phyloP scores from a whole-genome alignment of 805 yeast species.

The Kodamaea leandrae region DNA sequence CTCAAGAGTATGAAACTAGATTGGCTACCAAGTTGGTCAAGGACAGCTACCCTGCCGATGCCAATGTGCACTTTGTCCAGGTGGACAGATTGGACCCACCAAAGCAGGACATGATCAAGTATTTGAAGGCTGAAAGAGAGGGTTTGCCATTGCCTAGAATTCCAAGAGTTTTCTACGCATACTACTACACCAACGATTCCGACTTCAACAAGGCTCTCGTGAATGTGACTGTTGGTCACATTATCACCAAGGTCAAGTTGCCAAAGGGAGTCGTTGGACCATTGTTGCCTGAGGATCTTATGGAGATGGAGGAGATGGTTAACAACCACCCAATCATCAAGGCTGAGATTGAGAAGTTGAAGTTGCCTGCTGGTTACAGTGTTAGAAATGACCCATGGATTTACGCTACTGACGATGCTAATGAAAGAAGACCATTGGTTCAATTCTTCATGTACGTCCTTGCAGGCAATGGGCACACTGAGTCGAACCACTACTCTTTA shows the following conservation, averaged over 20 bases:
- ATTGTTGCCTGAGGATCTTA: slow-evolving; percentile 61
- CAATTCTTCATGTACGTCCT: slow-evolving; percentile 75
- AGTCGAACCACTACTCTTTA: slow-evolving; percentile 72
- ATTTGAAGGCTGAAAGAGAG: slow-evolving; percentile 61
- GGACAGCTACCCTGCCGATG: slow-evolving; percentile 51
- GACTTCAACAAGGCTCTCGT: slow-evolving; percentile 70
- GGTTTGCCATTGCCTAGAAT: slow-evolving; percentile 52
- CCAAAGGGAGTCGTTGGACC: slow-evolving; percentile 72
- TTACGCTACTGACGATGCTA: slow-evolving; percentile 72
- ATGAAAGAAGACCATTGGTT: slow-evolving; percentile 58
- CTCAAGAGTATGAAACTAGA: slow-evolving; percentile 56
- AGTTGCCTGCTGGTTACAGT: slow-evolving; percentile 53
- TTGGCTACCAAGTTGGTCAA: slow-evolving; percentile 59
- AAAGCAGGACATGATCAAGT: slow-evolving; percentile 65
- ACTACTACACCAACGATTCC: slow-evolving; percentile 52
- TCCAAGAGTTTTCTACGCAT: slow-evolving; percentile 65
- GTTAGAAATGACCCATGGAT: slow-evolving; percentile 81
- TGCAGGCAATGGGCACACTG: slow-evolving; percentile 60
- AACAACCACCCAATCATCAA: slow-evolving; percentile 53
- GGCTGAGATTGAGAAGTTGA: slow-evolving; percentile 66
- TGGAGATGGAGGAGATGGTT: slow-evolving; percentile 50
- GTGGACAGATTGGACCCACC: slow-evolving; percentile 77
- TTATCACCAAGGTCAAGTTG: slow-evolving; percentile 53
- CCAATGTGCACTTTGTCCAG: slow-evolving; percentile 60
- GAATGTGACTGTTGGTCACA: slow-evolving; percentile 59